A percentile compares a stretch with the other conserved stretches of the same genome.
Conservation (phyloP, 1,284 basidiomycete species). For the Papiliotrema laurentii region DNA sequence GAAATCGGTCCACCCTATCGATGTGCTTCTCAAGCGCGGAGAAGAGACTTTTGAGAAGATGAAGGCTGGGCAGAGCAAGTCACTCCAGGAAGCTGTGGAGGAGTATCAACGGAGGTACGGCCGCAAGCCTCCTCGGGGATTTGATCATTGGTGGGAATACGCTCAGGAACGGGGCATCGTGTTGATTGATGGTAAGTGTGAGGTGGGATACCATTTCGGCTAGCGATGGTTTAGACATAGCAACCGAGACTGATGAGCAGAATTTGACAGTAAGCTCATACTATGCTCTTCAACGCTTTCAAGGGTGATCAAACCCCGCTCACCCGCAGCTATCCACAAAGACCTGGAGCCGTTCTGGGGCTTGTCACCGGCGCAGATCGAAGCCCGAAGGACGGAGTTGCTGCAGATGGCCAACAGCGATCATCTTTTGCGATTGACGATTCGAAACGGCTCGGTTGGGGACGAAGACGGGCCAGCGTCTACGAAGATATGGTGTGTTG, state of each 20-base stretch:
- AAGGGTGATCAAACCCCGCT: too few species aligned
- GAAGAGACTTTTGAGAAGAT: background rate
- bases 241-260: background rate
- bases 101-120: slow-evolving; percentile 48
- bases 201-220: too few species aligned
- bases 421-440: background rate
- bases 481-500: slow-evolving; percentile 1
- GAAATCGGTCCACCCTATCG: slow-evolving; percentile 6
- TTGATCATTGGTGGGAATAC: slow-evolving; percentile 37
- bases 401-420: background rate
- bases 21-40: background rate
- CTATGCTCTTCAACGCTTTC: background rate
- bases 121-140: slow-evolving; percentile 50
- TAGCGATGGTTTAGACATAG: too few species aligned
- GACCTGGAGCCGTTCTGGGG: slow-evolving; percentile 7
- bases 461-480: background rate
- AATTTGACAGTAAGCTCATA: slow-evolving; percentile 5
- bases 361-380: slow-evolving; percentile 5
- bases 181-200: slow-evolving; percentile 46
- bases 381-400: background rate
- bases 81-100: slow-evolving; percentile 43
- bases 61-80: slow-evolving; percentile 36
- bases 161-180: slow-evolving; percentile 38
- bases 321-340: slow-evolving; percentile 5
- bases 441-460: background rate